Evolutionary conservation across 257 asterid species (phyloP).

Genomic region (Plantago major): DNA sequence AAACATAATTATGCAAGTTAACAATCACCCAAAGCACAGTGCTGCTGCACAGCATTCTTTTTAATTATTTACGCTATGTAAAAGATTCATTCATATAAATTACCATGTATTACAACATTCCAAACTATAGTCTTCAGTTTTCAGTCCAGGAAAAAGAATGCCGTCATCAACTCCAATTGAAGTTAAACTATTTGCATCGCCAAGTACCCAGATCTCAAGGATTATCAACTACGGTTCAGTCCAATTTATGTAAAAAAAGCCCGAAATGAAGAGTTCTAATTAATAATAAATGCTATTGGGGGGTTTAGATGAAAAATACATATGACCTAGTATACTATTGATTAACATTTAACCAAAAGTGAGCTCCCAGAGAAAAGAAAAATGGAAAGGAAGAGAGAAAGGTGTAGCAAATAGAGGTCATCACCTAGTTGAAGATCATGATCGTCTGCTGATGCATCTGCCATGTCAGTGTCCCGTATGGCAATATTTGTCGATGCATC

Average conservation of each 20-base stretch:
- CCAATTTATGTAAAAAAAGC: neutral
- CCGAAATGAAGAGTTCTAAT: no score
- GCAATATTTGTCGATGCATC: conserved; percentile 62
- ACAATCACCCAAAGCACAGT: neutral
- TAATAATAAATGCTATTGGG: no score
- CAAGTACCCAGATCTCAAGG: neutral
- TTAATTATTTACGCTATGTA: neutral
- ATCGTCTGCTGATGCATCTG: conserved; percentile 92
- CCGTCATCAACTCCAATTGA: no score
- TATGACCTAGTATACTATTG: no score
- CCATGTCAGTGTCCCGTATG: conserved; percentile 83
- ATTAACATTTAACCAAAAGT: conserved; percentile 1
- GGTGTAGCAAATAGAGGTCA: conserved; percentile 19
- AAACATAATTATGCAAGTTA: neutral
- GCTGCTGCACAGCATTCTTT: neutral
- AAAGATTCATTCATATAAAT: neutral
- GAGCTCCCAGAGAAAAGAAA: neutral
- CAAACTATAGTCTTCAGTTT: no score
- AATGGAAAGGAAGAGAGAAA: conserved; percentile 5
- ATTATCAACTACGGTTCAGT: conserved; percentile 1
- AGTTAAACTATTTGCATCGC: neutral
- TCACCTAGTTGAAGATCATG: conserved; percentile 91
- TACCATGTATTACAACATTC: no score
- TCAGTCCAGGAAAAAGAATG: no score
- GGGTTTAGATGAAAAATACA: neutral